Base-by-base conservation (phyloP, 352 stramenopile species). In the Aphanomyces astaci region DNA sequence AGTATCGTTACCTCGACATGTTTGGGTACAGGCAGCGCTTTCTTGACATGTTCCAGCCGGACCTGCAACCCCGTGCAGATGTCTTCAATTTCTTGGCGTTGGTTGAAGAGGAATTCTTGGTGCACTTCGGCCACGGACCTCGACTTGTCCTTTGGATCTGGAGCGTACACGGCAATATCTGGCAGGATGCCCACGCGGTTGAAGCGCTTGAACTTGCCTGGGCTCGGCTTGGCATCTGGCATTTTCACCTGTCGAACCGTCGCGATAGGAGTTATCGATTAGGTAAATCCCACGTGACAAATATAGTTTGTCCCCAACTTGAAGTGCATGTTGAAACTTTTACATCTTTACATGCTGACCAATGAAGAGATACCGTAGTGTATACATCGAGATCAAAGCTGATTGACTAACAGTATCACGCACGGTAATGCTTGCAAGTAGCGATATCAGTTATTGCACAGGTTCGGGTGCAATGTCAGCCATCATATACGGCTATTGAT, bases 31-130 rank as follows among this genome's bases (percentile, higher is more conserved):
- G 51, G 51, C 51, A 59, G 24, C 30, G 27, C 51, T 19, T 59
- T 59, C 51, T 59, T 59, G 5, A 59, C 51, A 59, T 59, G 51
- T 2, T 59, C 51, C 22, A 59, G 30, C 9, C 51, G 51, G 30
- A 59, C 19, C 25, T 59, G 30, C 22, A 59, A 25, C 24, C 51
- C 51, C 51, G 51, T 40, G 51, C 51, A 59, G n/a, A 59, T 59
- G 51, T 59, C 51, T 1, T 40, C 51, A 25, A 59, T n/a, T 36
- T 59, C 51, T 32, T 32, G 25, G 4, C 51, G 51, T 25, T 59
- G 51, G 25, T 59, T 30, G 5, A 59, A 17, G 22, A 59, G 25
- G 5, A 59, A 30, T 13, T 59, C 30, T 0, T 59, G 51, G 30
- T 59, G 51, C 5, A 59, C 30, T 13, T 59, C 17, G 13, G 19